A percentile compares a stretch with the other conserved stretches of the same genome.
Evolutionary conservation across 2,329 filamentous ascomycete species (phyloP).

Genomic region (Thielaviopsis cerberus): DNA sequence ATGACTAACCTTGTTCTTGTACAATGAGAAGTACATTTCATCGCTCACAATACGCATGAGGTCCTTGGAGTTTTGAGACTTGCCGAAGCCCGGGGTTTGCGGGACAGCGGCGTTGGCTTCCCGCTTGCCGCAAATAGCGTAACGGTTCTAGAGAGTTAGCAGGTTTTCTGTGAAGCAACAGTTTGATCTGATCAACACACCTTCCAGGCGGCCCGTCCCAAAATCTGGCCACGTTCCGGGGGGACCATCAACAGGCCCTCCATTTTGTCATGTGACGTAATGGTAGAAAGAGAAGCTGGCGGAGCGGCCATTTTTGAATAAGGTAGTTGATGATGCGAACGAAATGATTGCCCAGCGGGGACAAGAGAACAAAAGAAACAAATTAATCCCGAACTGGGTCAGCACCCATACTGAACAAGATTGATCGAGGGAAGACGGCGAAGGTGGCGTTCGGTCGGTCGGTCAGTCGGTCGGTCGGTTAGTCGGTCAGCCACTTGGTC

Average conservation of each 20-base stretch:
- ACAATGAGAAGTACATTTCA: conserved; percentile 29
- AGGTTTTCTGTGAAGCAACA: background rate
- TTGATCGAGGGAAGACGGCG: background rate
- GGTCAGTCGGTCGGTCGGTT: background rate
- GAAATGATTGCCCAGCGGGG: background rate
- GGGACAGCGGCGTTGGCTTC: conserved; percentile 5
- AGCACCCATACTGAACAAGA: background rate
- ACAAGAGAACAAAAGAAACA: background rate
- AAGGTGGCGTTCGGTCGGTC: background rate
- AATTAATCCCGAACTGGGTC: background rate
- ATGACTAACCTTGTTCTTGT: conserved; percentile 33
- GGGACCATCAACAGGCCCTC: conserved; percentile 32
- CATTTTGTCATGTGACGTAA: conserved; percentile 19
- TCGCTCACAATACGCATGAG: conserved; percentile 17
- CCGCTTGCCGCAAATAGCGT: conserved; percentile 33
- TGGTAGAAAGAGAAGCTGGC: background rate
- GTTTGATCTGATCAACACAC: conserved; percentile 17
- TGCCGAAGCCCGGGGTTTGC: conserved; percentile 22
- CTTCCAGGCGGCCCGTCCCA: conserved; percentile 34
- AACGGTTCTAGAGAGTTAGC: conserved; percentile 30
- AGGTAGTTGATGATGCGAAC: background rate
- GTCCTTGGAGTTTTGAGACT: conserved; percentile 22
- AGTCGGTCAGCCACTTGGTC: background rate
- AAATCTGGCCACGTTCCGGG: conserved; percentile 31
- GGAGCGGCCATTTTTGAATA: background rate